Conservation (phyloP, 1,139 yeast genomes). For the Kluyveromyces sp. region DNA sequence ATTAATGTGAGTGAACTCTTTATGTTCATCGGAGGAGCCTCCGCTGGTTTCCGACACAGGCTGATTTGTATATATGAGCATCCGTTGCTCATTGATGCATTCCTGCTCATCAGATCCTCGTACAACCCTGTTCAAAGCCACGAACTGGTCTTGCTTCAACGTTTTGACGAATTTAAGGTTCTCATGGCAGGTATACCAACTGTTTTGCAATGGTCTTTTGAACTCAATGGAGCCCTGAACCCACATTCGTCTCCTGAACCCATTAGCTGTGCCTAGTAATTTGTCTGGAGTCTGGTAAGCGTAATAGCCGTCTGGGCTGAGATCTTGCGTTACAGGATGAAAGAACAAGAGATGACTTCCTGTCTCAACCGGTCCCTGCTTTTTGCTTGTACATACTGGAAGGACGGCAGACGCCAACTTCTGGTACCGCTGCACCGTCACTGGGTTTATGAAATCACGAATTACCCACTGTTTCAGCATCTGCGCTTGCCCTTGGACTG, state of each 20-base stretch:
- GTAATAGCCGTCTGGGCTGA: conserved; percentile 78
- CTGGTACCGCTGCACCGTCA: conserved; percentile 1
- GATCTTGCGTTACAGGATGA: conserved; percentile 45
- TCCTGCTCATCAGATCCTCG: conserved; percentile 13
- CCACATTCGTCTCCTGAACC: conserved; percentile 71
- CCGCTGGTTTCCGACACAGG: neutral
- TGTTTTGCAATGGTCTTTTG: conserved; percentile 33
- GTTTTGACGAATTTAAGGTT: conserved; percentile 34
- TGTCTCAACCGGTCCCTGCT: neutral
- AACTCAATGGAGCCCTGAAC: conserved; percentile 56
- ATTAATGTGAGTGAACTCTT: conserved; percentile 5
- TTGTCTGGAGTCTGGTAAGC: conserved; percentile 63
- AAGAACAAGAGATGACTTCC: conserved; percentile 68
- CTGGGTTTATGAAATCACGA: conserved; percentile 1
- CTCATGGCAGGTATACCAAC: conserved; percentile 41
- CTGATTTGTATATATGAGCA: conserved; percentile 33
- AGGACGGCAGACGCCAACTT: neutral
- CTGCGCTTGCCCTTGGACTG: neutral
- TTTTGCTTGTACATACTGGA: neutral
- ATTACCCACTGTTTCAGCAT: conserved; percentile 1
- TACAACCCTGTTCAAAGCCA: conserved; percentile 40
- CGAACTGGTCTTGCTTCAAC: conserved; percentile 38
- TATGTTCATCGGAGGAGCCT: neutral
- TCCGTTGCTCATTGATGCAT: conserved; percentile 31
- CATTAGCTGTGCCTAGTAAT: conserved; percentile 11